Evolutionary conservation across 805 yeast genomes (phyloP), one percentile per base, ranked within the genome.

Genomic region (Yamadazyma endophytica): DNA sequence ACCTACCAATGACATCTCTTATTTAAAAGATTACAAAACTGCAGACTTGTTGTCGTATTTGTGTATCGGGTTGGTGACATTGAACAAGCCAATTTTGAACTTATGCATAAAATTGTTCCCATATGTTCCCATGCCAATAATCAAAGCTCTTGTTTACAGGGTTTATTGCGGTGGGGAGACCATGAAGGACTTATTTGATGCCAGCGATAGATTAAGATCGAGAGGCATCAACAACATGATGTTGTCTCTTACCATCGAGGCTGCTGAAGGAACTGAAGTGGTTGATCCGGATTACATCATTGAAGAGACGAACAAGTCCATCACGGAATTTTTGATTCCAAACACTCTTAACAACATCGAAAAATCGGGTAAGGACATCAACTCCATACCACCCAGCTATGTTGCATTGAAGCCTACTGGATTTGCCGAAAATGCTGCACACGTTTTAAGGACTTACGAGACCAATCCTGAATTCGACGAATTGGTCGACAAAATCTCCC

Each of bases 361-460:
- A 33, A 49, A 60, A 25, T 48, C 61, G 4, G 64, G 64, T 4
- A 57, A 56, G 32, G 68, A 69, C 41, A 63, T 81, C 42, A 81
- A 84, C 53, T 68, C 75, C 11, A 75, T 90, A 19, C 88, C 95
- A 7, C 86, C 96, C 2, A 96, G 96, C 16, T 89, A 86, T 57
- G 84, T 87, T 35, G 97, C 96, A 3, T 66, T 89, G 50, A 89
- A 89, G 62, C 97, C 97, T 29, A 85, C 96, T 16, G 97, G 97
- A 2, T 69, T 90, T 43, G 77, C 85, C 36, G 66, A 73, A 21
- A 73, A 84, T 54, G 95, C 96, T 2, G 82, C 84, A 9, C 69
- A 75, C 13, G 83, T 84, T 7, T 68, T 89, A 48, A 65, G 70
- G 37, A 64, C 74, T 21, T 76, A 82, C 9, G 73, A 61, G 24